Evolutionary conservation across 495 filamentous ascomycete species (phyloP).

Genomic region (Glarea lozoyensis): DNA sequence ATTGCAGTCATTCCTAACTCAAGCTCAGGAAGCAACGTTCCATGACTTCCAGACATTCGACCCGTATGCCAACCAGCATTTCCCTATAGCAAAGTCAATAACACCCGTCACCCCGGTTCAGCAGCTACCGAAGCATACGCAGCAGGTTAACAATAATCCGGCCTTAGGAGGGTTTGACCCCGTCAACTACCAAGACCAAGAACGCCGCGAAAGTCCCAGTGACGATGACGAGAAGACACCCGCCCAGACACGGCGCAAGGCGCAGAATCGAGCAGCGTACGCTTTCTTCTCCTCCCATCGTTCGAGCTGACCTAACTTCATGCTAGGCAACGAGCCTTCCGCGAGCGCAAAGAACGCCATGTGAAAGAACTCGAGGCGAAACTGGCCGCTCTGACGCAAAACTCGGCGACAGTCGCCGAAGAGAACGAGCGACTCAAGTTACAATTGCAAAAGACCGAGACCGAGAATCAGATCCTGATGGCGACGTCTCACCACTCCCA

Average conservation of each 20-base stretch:
- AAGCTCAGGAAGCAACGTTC: constrained; percentile 20
- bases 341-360: constrained; percentile 91
- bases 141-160: neutral
- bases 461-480: constrained; percentile 92
- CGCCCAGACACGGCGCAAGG: constrained; percentile 80
- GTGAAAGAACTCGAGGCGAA: constrained; percentile 88
- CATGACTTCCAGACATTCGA: constrained; percentile 39
- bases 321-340: constrained; percentile 84
- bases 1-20: constrained; percentile 11
- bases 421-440: constrained; percentile 83
- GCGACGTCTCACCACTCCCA: constrained; percentile 45
- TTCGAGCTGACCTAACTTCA: neutral
- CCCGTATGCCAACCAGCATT: constrained; percentile 19
- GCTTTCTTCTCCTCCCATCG: constrained; percentile 26
- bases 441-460: constrained; percentile 67
- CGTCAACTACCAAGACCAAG: constrained; percentile 9
- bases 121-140: neutral
- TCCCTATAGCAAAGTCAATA: constrained; percentile 6
- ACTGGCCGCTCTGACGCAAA: constrained; percentile 42
- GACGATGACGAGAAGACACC: constrained; percentile 56
- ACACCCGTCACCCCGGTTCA: constrained; percentile 12
- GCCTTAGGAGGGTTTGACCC: constrained; percentile 15
- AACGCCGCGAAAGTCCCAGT: constrained; percentile 23
- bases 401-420: constrained; percentile 36
- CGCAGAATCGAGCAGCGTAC: constrained; percentile 94